Conservation (phyloP, 768 basidiomycete species). For the Rhizopogon roseolus region DNA sequence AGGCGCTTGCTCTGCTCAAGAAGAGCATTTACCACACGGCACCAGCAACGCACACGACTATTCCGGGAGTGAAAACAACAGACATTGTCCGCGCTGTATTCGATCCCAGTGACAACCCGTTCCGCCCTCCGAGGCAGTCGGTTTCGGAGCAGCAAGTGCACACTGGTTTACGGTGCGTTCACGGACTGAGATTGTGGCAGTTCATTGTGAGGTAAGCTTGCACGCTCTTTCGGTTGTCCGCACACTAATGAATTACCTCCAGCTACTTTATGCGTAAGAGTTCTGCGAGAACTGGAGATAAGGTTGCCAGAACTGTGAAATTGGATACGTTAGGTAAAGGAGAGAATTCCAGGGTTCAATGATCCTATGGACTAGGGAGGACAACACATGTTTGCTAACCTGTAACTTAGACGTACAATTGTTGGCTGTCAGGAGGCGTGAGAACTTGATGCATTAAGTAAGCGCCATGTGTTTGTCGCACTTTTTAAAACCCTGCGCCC, state of each 20-base stretch:
- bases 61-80: conserved; percentile 41
- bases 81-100: conserved; percentile 46
- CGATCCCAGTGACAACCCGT: conserved; percentile 44
- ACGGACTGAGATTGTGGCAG: conserved; percentile 56
- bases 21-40: conserved; percentile 53
- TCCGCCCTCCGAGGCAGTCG: conserved; percentile 45
- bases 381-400: background rate
- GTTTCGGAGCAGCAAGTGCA: conserved; percentile 51
- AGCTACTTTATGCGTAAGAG: conserved; percentile 49
- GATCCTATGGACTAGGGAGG: background rate
- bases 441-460: conserved; percentile 22
- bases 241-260: background rate
- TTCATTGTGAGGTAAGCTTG: conserved; percentile 39
- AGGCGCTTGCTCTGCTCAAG: conserved; percentile 50
- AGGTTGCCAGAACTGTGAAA: conserved; percentile 1
- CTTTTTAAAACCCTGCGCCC: conserved; percentile 37
- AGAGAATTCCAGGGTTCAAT: background rate
- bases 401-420: conserved; percentile 2
- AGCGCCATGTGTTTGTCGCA: conserved; percentile 28
- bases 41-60: conserved; percentile 46
- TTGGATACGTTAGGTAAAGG: background rate
- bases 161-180: conserved; percentile 37
- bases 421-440: conserved; percentile 16
- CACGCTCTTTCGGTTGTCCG: background rate
- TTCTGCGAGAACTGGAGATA: conserved; percentile 25